Evolutionary conservation across 768 basidiomycete species (phyloP).

Genomic region (Mycena chlorophos): DNA sequence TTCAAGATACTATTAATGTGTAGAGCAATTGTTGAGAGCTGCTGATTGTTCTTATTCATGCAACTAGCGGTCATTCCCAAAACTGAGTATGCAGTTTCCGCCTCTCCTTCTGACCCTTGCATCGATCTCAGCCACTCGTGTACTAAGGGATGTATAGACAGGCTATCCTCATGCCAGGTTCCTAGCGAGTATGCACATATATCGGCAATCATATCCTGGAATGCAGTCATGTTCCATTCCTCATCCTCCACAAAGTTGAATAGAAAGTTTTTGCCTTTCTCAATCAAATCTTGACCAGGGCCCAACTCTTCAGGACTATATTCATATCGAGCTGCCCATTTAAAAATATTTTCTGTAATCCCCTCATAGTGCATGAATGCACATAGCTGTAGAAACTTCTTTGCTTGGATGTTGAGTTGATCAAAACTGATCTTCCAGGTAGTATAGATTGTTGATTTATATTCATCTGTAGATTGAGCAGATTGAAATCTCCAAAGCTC

Average conservation of each 20-base stretch:
- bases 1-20: no score
- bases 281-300: background rate
- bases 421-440: slow-evolving; percentile 13
- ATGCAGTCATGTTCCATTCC: background rate
- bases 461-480: slow-evolving; percentile 8
- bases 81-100: background rate
- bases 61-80: background rate
- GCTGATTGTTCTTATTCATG: background rate
- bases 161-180: background rate
- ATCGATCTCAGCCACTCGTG: background rate
- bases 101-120: background rate
- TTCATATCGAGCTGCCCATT: background rate
- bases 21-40: background rate
- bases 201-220: background rate
- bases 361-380: slow-evolving; percentile 3
- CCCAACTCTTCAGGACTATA: background rate
- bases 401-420: background rate
- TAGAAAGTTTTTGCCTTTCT: no score
- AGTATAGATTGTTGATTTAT: slow-evolving; percentile 5
- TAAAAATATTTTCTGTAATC: slow-evolving; percentile 8
- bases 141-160: background rate
- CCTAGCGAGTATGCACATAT: background rate
- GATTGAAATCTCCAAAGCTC: background rate
- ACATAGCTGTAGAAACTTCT: slow-evolving; percentile 1
- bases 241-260: no score